Percentiles rank a stretch among this genome's conserved stretches.
phyloP scores from a whole-genome alignment of 2,329 filamentous ascomycete genomes.

The Triangularia setosa region DNA sequence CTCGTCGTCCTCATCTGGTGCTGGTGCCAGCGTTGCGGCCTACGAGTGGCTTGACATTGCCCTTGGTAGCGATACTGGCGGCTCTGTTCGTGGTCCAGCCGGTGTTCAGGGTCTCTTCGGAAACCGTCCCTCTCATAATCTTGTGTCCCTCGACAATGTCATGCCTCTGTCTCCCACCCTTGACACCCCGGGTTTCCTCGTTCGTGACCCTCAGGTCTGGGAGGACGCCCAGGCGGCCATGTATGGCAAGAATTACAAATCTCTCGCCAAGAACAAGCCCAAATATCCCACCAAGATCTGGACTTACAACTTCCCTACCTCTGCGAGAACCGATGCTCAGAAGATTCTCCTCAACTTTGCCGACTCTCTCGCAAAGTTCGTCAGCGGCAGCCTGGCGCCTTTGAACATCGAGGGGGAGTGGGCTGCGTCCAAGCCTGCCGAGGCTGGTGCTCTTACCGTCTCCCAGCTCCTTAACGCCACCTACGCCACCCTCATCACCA shows the following conservation, averaged over 20 bases:
- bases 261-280: constrained; percentile 19
- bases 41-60: constrained; percentile 45
- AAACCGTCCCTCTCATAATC: constrained; percentile 40
- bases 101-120: constrained; percentile 42
- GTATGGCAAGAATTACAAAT: constrained; percentile 34
- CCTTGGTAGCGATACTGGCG: constrained; percentile 43
- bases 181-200: constrained; percentile 44
- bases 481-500: constrained; percentile 36
- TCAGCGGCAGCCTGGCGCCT: constrained; percentile 22
- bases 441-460: constrained; percentile 18
- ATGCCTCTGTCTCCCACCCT: constrained; percentile 39
- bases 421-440: constrained; percentile 25
- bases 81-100: constrained; percentile 44
- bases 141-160: constrained; percentile 39
- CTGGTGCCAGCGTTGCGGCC: constrained; percentile 36
- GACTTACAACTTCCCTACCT: constrained; percentile 29
- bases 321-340: constrained; percentile 14
- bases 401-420: constrained; percentile 28
- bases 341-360: constrained; percentile 29
- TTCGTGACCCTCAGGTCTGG: constrained; percentile 35
- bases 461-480: constrained; percentile 30
- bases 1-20: constrained; percentile 43
- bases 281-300: constrained; percentile 32
- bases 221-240: constrained; percentile 32
- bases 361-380: constrained; percentile 27